Evolutionary conservation across 441 rosid species (phyloP).

Genomic region (Euphorbia corollata): DNA sequence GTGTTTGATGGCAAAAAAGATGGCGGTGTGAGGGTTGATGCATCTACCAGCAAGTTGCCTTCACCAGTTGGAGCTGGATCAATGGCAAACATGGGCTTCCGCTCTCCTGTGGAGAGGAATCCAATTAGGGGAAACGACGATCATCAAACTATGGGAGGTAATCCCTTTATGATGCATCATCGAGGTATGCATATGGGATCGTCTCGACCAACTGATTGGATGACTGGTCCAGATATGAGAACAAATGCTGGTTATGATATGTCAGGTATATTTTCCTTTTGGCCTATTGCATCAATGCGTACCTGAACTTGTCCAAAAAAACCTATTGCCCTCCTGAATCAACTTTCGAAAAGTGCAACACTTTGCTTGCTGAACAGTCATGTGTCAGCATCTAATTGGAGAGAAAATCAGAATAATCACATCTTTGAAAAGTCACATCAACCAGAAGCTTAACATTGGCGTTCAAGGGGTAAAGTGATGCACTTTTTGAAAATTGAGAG

Average conservation of each 20-base stretch:
- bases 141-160: slow-evolving; percentile 44
- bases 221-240: slow-evolving; percentile 43
- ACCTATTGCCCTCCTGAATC: no score
- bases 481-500: no score
- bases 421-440: no score
- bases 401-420: no score
- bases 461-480: no score
- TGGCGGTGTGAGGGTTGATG: slow-evolving; percentile 38
- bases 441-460: no score
- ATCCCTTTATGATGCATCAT: slow-evolving; percentile 54
- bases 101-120: slow-evolving; percentile 50
- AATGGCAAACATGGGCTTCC: slow-evolving; percentile 46
- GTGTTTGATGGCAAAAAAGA: slow-evolving; percentile 55
- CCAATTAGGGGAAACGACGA: slow-evolving; percentile 42
- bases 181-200: slow-evolving; percentile 43
- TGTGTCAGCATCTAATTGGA: no score
- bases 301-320: no score
- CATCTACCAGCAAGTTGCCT: slow-evolving; percentile 48
- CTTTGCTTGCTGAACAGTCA: no score
- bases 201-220: slow-evolving; percentile 47
- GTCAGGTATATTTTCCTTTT: slow-evolving; percentile 36
- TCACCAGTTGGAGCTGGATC: slow-evolving; percentile 50
- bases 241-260: slow-evolving; percentile 41
- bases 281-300: no score
- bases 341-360: no score